Evolutionary conservation across 2,329 filamentous ascomycete species (phyloP).

Genomic region (Fusarium oligoseptatum): DNA sequence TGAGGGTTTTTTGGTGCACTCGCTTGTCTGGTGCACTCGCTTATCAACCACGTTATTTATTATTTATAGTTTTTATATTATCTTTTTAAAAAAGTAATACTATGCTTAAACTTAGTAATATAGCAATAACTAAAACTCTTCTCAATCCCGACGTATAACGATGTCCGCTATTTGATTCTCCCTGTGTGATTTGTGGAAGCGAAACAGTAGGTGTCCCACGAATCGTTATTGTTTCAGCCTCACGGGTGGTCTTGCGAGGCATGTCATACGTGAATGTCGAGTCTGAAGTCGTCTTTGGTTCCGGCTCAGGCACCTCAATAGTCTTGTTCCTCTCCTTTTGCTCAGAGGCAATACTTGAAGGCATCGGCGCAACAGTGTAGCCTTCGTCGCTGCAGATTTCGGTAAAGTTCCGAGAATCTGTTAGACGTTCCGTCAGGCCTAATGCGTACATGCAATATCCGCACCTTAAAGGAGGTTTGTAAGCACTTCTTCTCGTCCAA

Average conservation of each 20-base stretch:
- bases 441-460: background rate
- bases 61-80: background rate
- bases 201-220: background rate
- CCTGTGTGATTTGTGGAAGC: background rate
- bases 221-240: background rate
- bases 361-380: background rate
- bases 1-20: too few relatives aligned
- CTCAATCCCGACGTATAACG: background rate
- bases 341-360: background rate
- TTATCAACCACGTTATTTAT: too few relatives aligned
- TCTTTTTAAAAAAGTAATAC: background rate
- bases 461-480: background rate
- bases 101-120: background rate
- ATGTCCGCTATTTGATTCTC: background rate
- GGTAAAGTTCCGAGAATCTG: background rate
- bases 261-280: background rate
- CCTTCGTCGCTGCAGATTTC: background rate
- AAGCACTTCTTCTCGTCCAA: background rate
- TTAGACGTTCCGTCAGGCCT: background rate
- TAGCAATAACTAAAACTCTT: background rate
- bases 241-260: background rate
- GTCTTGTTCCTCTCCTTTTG: slow-evolving; percentile 1
- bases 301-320: background rate
- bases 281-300: background rate
- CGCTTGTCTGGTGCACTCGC: too few relatives aligned